Evolutionary conservation across 2,329 filamentous ascomycete species (phyloP).

Genomic region (Aspergillus floridensis): DNA sequence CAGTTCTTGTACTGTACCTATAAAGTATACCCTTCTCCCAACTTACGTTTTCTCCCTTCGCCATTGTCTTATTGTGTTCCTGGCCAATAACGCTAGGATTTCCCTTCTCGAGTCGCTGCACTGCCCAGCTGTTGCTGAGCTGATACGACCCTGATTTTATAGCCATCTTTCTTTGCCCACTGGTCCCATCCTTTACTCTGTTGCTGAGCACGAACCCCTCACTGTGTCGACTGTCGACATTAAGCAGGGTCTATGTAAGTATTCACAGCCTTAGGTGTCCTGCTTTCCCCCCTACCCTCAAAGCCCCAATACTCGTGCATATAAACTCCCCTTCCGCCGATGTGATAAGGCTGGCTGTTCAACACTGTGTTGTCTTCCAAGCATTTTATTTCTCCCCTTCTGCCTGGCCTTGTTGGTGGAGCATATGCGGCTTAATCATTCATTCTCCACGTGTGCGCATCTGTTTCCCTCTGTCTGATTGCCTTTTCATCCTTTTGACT

Average conservation of each 20-base stretch:
- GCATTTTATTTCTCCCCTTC: constrained; percentile 10
- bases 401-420: not conserved
- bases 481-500: not conserved
- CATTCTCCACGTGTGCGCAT: not conserved
- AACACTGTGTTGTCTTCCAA: not conserved
- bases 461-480: not conserved
- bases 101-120: constrained; percentile 1
- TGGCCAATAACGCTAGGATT: not conserved
- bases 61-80: not conserved
- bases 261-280: constrained; percentile 2
- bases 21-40: not conserved
- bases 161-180: not conserved
- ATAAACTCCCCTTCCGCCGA: constrained; percentile 4
- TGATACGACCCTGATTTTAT: not conserved
- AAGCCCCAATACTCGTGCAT: not conserved
- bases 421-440: not conserved
- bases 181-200: not conserved
- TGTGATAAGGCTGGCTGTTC: constrained; percentile 10
- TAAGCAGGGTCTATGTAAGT: constrained; percentile 5
- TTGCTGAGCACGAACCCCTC: constrained; percentile 8
- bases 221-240: constrained; percentile 1
- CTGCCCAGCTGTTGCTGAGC: not conserved
- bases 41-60: not conserved
- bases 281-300: not conserved
- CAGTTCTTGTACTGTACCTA: constrained; percentile 3